Evolutionary conservation across 139 green algal species (phyloP), one percentile per base, ranked within the genome.

Genomic region (Chlorella vulgaris): DNA sequence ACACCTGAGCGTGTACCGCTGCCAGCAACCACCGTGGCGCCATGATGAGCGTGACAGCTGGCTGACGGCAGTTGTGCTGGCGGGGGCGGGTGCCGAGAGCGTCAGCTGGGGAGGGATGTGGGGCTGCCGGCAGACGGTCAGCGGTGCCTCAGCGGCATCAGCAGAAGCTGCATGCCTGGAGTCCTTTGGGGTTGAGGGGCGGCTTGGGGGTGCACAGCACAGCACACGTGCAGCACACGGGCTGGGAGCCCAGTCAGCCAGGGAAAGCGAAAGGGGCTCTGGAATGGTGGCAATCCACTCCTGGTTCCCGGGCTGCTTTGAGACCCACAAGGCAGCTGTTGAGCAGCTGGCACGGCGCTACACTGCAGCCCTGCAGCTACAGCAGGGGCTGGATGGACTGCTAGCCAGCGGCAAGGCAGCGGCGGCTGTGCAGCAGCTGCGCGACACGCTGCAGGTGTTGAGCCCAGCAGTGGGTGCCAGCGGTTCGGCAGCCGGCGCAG

Each of bases 21-120:
- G 58, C 74, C 1, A 28, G 13, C 24, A 24, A 26, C 81, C 86
- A 7, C 86, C 86, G 0, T 90, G 86, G 86, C 81, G 66, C 0
- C 61, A 50, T 7, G 86, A 90, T 38, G n/a, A 58, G n/a, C 33
- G 60, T 2, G 86, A 90, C 40, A 51, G 8, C 0, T 40, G 61
- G 29, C 68, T 90, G n/a, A 87, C 81, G 1, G 39, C 53, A 42
- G 60, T 88, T 47, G n/a, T 75, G 38, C 21, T 3, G 3, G 1
- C 7, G 3, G 61, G 29, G 36, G 15, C 42, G 19, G 19, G 53
- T 31, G 22, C 47, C 50, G 6, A 38, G 8, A 21, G 58, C 19
- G 28, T 7, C 19, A 55, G 19, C 69, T 68, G 58, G 58, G 58
- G 74, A 36, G 74, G 74, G 55, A 80, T 80, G 74, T 80, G 74